A percentile compares a stretch with the other conserved stretches of the same genome.
Evolutionary conservation across 192 early-diverging fungal species (phyloP).

Genomic region (Coemansia sp.): DNA sequence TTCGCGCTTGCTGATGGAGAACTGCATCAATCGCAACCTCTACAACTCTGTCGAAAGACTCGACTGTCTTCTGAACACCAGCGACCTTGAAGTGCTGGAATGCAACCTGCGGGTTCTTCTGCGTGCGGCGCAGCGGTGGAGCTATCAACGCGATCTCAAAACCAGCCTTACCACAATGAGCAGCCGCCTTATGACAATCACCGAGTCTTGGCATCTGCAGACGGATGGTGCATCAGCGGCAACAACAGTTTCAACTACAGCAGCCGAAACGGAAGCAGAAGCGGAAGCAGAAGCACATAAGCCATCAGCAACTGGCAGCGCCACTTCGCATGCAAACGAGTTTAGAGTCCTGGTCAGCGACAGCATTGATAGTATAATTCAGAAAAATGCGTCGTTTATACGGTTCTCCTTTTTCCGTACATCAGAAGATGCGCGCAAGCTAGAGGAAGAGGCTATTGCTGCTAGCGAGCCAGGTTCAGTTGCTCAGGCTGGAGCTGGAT

Average conservation of each 20-base stretch:
- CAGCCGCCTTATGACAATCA: slow-evolving; percentile 32
- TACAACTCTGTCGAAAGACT: slow-evolving; percentile 88
- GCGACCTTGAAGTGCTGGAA: slow-evolving; percentile 79
- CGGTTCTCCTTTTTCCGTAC: slow-evolving; percentile 53
- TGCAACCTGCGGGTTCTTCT: slow-evolving; percentile 75
- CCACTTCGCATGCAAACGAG: slow-evolving; percentile 44
- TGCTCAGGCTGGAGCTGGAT: slow-evolving; percentile 7
- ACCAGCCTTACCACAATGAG: slow-evolving; percentile 40
- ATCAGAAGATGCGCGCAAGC: slow-evolving; percentile 39
- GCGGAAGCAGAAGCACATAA: background rate
- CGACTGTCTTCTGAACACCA: slow-evolving; percentile 72
- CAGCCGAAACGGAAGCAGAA: background rate
- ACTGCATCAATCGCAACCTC: slow-evolving; percentile 90
- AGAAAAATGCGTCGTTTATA: slow-evolving; percentile 25
- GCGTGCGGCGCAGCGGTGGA: slow-evolving; percentile 87
- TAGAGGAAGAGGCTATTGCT: slow-evolving; percentile 20
- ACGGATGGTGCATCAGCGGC: slow-evolving; percentile 15
- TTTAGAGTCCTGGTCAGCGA: slow-evolving; percentile 37
- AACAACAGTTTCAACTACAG: slow-evolving; percentile 2
- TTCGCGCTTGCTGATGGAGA: slow-evolving; percentile 83
- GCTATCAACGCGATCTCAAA: slow-evolving; percentile 70
- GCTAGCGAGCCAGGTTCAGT: background rate
- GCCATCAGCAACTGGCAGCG: background rate
- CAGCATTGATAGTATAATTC: slow-evolving; percentile 15
- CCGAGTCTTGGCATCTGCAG: slow-evolving; percentile 44